These are phyloP conservation scores for Globisporangium ultimum DNA, from an alignment of 352 stramenopile species.

Conservation along the genomic window DNA sequence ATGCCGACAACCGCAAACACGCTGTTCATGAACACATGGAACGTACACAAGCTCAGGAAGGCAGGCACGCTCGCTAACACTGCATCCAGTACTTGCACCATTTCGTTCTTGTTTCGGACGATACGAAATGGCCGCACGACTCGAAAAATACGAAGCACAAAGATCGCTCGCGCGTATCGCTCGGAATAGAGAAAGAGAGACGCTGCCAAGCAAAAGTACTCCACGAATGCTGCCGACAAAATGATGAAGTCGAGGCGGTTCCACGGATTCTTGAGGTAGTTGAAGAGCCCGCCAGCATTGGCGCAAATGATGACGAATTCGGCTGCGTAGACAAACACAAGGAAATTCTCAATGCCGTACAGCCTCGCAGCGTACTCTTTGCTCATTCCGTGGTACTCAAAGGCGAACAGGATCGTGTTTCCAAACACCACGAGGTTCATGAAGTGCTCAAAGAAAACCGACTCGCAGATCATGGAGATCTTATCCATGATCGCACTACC, in stretches of 20 bases:
- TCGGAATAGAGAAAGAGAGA: constrained; percentile 64
- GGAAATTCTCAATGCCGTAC: constrained; percentile 58
- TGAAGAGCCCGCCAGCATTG: constrained; percentile 45
- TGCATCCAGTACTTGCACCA: constrained; percentile 68
- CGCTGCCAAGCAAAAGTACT: constrained; percentile 56
- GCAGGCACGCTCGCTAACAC: constrained; percentile 63
- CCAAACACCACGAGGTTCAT: constrained; percentile 76
- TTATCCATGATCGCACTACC: constrained; percentile 45
- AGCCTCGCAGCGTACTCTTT: constrained; percentile 47
- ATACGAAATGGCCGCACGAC: constrained; percentile 74
- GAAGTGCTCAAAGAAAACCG: constrained; percentile 62
- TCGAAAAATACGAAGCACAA: constrained; percentile 77
- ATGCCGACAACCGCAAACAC: constrained; percentile 84
- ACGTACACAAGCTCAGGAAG: constrained; percentile 59
- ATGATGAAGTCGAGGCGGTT: constrained; percentile 78
- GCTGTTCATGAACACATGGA: constrained; percentile 64
- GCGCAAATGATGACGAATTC: constrained; percentile 69
- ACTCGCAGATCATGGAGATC: constrained; percentile 48
- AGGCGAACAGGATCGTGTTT: constrained; percentile 71
- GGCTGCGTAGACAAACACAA: constrained; percentile 66
- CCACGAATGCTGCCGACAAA: constrained; percentile 55
- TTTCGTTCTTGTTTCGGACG: constrained; percentile 70
- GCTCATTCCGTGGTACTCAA: constrained; percentile 77
- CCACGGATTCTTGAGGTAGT: constrained; percentile 79
- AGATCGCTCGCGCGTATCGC: constrained; percentile 66